phyloP scores from a whole-genome alignment of 129 eudicot genomes.

The Arctium minus region DNA sequence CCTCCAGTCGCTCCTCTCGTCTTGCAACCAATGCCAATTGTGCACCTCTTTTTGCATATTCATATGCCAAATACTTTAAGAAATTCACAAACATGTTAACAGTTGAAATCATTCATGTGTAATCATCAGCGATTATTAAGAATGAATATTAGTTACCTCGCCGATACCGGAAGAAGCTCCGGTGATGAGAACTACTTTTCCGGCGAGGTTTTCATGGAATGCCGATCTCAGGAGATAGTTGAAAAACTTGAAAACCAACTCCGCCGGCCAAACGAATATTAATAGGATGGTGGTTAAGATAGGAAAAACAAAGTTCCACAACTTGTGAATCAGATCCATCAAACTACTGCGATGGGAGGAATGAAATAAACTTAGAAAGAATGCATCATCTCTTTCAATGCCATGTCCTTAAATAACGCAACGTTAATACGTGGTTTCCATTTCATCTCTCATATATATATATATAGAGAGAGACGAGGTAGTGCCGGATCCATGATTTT shows the following conservation, averaged over 20 bases:
- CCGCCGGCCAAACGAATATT: neutral
- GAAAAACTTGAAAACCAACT: conserved; percentile 7
- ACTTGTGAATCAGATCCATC: conserved; percentile 19
- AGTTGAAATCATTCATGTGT: neutral
- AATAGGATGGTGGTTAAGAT: neutral
- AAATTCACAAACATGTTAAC: neutral
- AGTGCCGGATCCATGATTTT: too few relatives aligned
- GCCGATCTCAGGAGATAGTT: neutral
- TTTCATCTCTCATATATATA: too few relatives aligned
- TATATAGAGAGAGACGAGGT: too few relatives aligned
- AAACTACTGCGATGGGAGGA: neutral
- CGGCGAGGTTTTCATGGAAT: conserved; percentile 3
- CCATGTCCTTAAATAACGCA: too few relatives aligned
- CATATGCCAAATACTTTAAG: conserved; percentile 29
- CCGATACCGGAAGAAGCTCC: conserved; percentile 36
- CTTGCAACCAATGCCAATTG: conserved; percentile 54
- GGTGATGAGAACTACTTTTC: conserved; percentile 26
- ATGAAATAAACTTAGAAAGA: neutral
- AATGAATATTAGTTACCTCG: conserved; percentile 10
- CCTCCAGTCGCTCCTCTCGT: conserved; percentile 32
- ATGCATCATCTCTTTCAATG: neutral
- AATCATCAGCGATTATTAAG: neutral
- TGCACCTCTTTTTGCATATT: conserved; percentile 48
- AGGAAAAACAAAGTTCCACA: conserved; percentile 7
- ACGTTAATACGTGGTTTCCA: too few relatives aligned